A percentile compares a stretch with the other conserved stretches of the same genome.
Conservation (phyloP, 345 rosid species). For the Citrus sinensis region DVS_A1.0 CM039169.1:13039501-13040000, state of each 20-base stretch:
- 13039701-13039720: background rate
- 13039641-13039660: background rate
- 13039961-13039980: slow-evolving; percentile 2
- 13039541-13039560: background rate
- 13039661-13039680: background rate
- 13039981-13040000: background rate
- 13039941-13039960: slow-evolving; percentile 16
- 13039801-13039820: slow-evolving; percentile 74
- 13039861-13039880: slow-evolving; percentile 75
- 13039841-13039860: slow-evolving; percentile 67
- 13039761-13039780: background rate
- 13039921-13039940: slow-evolving; percentile 96
- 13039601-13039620: background rate
- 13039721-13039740: background rate
- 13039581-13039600: background rate
- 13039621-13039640: background rate
- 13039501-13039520: background rate
- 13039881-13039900: slow-evolving; percentile 79
- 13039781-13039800: slow-evolving; percentile 70
- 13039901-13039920: slow-evolving; percentile 86
- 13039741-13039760: background rate
- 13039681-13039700: background rate
- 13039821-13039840: slow-evolving; percentile 63
- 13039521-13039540: background rate
- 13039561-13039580: background rate